Base-by-base conservation (phyloP, 2,329 filamentous ascomycete genomes). In the Aspergillus sp. region DNA sequence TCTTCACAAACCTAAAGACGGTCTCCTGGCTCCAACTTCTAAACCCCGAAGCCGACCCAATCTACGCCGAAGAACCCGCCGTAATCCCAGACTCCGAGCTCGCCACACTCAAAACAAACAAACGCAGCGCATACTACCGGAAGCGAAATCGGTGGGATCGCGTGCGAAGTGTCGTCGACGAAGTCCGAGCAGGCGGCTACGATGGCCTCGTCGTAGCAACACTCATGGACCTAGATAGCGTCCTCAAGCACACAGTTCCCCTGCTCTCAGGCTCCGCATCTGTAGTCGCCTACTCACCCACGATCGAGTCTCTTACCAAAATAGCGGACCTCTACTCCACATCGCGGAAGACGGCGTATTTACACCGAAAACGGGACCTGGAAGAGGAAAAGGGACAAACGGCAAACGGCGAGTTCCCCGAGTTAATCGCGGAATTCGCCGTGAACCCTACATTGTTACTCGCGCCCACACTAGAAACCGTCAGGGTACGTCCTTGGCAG, bases 21-120 rank as follows among this genome's bases (percentile, higher is more conserved):
- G 80, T 98, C 30, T 93, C 91, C 26, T 99, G 93, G 93, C 84
- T 99, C 2, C 93, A 98, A 74, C 85, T 99, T 5, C 78, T 97
- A 15, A 83, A 89, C 22, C 95, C 95, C 0, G 77, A 84, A 36
- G 79, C 85, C 30, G 95, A 98, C 72, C 82, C 84, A 1, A 85
- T 89, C 4, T 96, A 96, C 74, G 75, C 80, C 32, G 82, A 84
- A 24, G 83, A 88, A 53, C 89, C 91, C 0, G 80, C 85, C 0
- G 70, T 77, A 0, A 79, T 88, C 1, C 67, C 85, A 0, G 79
- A 86, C 0, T 83, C 86, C 15, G 81, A 83, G 22, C 78, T 98
- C 2, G 78, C 84, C 0, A 77, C 81, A 1, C 87, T 89, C 83
- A 98, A 97, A 76, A 84, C 88, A 13, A 91, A 88, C 62, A 92